Percentiles rank a stretch among this genome's conserved stretches.
These are phyloP conservation scores for Daldinia sp. DNA, from an alignment of 2,329 filamentous ascomycete species.

Conservation along the genomic window DNA sequence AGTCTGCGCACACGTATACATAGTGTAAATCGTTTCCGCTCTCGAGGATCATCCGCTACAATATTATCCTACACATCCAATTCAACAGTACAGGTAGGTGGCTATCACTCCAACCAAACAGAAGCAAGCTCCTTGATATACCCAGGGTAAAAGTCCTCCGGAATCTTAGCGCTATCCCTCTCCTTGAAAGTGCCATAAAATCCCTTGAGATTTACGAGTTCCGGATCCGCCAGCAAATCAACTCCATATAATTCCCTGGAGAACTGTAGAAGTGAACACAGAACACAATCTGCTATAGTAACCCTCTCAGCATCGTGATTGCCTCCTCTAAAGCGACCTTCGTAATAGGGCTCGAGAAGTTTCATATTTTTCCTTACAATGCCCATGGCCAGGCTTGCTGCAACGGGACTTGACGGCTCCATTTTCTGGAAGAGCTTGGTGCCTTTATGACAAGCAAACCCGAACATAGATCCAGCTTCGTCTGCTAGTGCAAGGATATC, in stretches of 20 bases:
- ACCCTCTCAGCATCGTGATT: neutral
- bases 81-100: too few species aligned
- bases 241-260: conserved; percentile 11
- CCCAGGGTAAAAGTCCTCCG: conserved; percentile 10
- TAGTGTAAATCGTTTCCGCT: neutral
- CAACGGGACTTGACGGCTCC: conserved; percentile 1
- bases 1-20: neutral
- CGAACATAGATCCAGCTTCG: conserved; percentile 11
- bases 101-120: neutral
- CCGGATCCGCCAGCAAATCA: conserved; percentile 8
- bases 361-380: conserved; percentile 10
- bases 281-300: conserved; percentile 21
- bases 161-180: conserved; percentile 20
- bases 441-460: conserved; percentile 19
- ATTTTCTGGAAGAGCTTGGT: conserved; percentile 4
- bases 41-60: neutral
- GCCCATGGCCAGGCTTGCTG: neutral
- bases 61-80: neutral
- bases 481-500: conserved; percentile 11
- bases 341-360: conserved; percentile 21
- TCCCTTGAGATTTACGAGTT: conserved; percentile 18
- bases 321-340: conserved; percentile 9
- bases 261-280: conserved; percentile 23
- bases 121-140: neutral
- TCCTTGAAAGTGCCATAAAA: conserved; percentile 17